phyloP scores from a whole-genome alignment of 257 asterid species.

The Buddleja alternifolia region DNA sequence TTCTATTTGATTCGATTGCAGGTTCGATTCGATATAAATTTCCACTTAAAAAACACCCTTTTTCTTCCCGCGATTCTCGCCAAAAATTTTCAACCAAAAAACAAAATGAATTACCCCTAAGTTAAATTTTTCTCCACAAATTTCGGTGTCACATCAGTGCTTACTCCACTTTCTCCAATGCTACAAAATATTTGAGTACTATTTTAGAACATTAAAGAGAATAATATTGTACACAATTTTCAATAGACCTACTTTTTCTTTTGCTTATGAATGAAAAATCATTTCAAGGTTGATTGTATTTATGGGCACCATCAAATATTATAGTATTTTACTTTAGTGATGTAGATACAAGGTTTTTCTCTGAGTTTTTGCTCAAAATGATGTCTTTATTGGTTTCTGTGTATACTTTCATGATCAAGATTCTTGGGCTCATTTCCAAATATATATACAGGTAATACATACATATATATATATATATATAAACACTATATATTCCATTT shows the following conservation, averaged over 20 bases:
- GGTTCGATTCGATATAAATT: too few species aligned
- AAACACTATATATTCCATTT: too few species aligned
- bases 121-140: slow-evolving; percentile 37
- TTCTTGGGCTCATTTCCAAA: slow-evolving; percentile 37
- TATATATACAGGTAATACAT: slow-evolving; percentile 45
- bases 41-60: too few species aligned
- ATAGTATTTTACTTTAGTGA: slow-evolving; percentile 31
- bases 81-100: too few species aligned
- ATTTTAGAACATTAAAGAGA: not conserved
- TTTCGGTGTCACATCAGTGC: slow-evolving; percentile 38
- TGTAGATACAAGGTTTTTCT: slow-evolving; percentile 33
- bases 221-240: slow-evolving; percentile 10
- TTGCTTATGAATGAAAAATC: slow-evolving; percentile 46
- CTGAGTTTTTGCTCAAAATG: slow-evolving; percentile 28
- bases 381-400: slow-evolving; percentile 46
- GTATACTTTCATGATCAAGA: slow-evolving; percentile 40
- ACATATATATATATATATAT: too few species aligned
- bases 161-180: slow-evolving; percentile 41
- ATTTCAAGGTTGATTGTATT: slow-evolving; percentile 35
- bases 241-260: slow-evolving; percentile 35
- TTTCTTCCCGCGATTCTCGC: too few species aligned
- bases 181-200: slow-evolving; percentile 12
- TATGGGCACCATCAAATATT: slow-evolving; percentile 35
- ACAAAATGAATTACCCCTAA: not conserved
- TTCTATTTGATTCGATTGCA: too few species aligned